Percentiles rank a stretch among this genome's conserved stretches.
phyloP scores from a whole-genome alignment of 2,329 filamentous ascomycete species.

The Rutstroemia sp. region DNA sequence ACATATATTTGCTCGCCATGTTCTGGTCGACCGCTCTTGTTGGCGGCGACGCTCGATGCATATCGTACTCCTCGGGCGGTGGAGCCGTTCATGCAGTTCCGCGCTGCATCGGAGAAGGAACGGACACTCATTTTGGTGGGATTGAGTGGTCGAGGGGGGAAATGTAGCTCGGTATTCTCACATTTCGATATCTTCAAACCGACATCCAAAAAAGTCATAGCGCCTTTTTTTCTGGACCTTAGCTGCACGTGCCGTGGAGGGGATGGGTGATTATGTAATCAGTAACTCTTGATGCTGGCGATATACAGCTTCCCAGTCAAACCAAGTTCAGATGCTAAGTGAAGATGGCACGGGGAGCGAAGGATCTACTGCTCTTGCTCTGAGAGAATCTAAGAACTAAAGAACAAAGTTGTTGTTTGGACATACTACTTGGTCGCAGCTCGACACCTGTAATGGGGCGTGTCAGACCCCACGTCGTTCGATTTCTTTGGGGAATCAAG shows the following conservation, averaged over 20 bases:
- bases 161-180: not conserved
- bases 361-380: no score
- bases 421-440: no score
- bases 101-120: conserved; percentile 8
- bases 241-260: no score
- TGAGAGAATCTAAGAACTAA: no score
- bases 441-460: no score
- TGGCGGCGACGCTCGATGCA: conserved; percentile 8
- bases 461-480: no score
- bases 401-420: no score
- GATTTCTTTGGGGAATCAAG: no score
- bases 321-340: no score
- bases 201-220: conserved; percentile 7
- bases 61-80: conserved; percentile 7
- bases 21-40: conserved; percentile 14
- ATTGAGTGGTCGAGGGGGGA: not conserved
- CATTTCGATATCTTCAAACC: conserved; percentile 8
- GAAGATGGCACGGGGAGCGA: no score
- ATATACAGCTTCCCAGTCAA: no score
- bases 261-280: not conserved
- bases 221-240: not conserved
- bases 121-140: conserved; percentile 14
- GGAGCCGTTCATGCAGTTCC: conserved; percentile 4
- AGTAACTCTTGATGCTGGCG: not conserved
- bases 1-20: conserved; percentile 33